phyloP scores from a whole-genome alignment of 345 rosid genomes.

The Excoecaria agallocha region DNA sequence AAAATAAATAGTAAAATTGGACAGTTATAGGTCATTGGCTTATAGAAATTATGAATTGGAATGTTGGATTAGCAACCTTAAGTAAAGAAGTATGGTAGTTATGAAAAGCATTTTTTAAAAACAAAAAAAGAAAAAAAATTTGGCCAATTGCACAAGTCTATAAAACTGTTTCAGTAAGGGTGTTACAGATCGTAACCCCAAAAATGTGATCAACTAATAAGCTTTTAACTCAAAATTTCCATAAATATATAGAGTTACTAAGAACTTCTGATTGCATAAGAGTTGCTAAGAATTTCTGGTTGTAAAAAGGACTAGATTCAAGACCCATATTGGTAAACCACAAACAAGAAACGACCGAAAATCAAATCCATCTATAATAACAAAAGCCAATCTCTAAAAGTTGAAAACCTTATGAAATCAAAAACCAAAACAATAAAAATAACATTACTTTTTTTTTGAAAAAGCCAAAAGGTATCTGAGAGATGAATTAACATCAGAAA shows the following conservation, averaged over 20 bases:
- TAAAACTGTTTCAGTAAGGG: no score
- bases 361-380: slow-evolving; percentile 1
- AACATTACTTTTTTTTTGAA: not conserved
- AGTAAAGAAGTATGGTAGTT: no score
- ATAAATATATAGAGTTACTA: not conserved
- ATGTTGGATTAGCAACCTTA: no score
- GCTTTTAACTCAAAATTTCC: not conserved
- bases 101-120: no score
- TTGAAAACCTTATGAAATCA: not conserved
- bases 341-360: not conserved
- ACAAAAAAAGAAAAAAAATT: no score
- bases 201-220: not conserved
- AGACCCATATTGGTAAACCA: not conserved
- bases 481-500: not conserved
- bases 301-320: not conserved
- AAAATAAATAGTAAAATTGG: no score
- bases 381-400: no score
- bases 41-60: no score
- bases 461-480: not conserved
- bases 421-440: not conserved
- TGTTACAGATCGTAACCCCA: no score
- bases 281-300: not conserved
- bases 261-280: no score
- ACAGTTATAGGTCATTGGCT: no score
- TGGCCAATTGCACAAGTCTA: no score